A percentile compares a stretch with the other conserved stretches of the same genome.
phyloP scores from a whole-genome alignment of 192 early-diverging fungal species.

The Mortierella antarctica region DNA sequence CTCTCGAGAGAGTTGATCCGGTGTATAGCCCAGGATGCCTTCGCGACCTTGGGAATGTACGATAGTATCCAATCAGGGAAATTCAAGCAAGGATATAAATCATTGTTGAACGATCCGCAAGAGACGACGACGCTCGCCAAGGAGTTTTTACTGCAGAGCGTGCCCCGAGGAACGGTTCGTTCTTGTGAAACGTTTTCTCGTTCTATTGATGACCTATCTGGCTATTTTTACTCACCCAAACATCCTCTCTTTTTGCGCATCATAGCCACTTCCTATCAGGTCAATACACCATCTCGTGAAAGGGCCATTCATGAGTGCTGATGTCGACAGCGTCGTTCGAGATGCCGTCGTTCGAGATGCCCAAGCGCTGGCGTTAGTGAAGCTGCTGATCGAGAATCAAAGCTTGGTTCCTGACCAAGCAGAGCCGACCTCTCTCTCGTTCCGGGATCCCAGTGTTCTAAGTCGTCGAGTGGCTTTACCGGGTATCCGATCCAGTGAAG shows the following conservation, averaged over 20 bases:
- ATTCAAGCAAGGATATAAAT: slow-evolving; percentile 28
- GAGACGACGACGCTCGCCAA: not conserved
- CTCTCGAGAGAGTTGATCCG: slow-evolving; percentile 33
- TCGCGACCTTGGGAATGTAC: slow-evolving; percentile 23
- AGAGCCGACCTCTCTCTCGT: slow-evolving; percentile 18
- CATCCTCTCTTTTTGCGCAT: not conserved
- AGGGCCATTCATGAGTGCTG: slow-evolving; percentile 28
- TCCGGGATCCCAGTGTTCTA: slow-evolving; percentile 31
- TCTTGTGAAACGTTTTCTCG: not conserved
- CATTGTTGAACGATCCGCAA: slow-evolving; percentile 1
- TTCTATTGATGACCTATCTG: not conserved
- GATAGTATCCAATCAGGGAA: slow-evolving; percentile 27
- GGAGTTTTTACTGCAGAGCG: slow-evolving; percentile 31
- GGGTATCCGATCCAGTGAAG: slow-evolving; percentile 30
- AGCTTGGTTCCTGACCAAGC: slow-evolving; percentile 16
- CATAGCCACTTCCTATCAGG: slow-evolving; percentile 29
- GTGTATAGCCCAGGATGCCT: slow-evolving; percentile 46
- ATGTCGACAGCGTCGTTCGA: slow-evolving; percentile 9
- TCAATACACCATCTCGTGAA: slow-evolving; percentile 43
- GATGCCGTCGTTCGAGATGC: slow-evolving; percentile 29
- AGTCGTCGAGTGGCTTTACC: slow-evolving; percentile 22
- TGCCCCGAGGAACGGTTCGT: slow-evolving; percentile 44
- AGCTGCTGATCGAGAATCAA: slow-evolving; percentile 15
- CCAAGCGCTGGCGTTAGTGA: slow-evolving; percentile 45
- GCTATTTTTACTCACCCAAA: not conserved